These are phyloP conservation scores for Pseudonitzschia pungens DNA, from an alignment of 108 stramenopile genomes.

Conservation along the genomic window DNA sequence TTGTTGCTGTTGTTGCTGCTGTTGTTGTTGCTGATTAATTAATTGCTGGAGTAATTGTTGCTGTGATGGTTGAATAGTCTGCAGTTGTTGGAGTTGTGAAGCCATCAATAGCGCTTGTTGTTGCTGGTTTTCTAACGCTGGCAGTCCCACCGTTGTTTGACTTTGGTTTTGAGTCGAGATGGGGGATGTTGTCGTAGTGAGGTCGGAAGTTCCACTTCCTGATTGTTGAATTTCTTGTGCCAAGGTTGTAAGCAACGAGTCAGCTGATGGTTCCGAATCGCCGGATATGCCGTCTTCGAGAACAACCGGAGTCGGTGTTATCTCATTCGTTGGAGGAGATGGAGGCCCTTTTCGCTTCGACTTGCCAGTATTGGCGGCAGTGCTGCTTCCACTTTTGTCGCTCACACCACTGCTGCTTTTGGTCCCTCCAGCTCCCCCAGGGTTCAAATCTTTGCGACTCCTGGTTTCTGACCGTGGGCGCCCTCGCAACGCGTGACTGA, in stretches of 20 bases:
- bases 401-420: neutral
- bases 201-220: neutral
- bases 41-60: neutral
- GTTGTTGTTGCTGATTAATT: neutral
- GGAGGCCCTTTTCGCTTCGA: conserved; percentile 7
- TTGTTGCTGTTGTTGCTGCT: neutral
- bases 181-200: too few relatives aligned
- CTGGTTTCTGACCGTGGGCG: conserved; percentile 10
- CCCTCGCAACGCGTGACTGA: conserved; percentile 37
- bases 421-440: neutral
- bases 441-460: neutral
- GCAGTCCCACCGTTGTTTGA: neutral
- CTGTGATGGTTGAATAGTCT: neutral
- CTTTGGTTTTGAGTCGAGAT: too few relatives aligned
- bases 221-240: neutral
- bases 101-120: neutral
- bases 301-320: neutral
- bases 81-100: conserved; percentile 1
- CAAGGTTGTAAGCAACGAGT: neutral
- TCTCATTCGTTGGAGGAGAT: conserved; percentile 9
- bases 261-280: neutral
- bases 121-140: neutral
- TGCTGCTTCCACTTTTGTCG: neutral
- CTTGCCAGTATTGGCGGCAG: neutral
- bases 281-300: neutral